Evolutionary conservation across 805 yeast genomes (phyloP), one percentile per base, ranked within the genome.

Genomic region (Barnettozyma wickerhamii): DNA sequence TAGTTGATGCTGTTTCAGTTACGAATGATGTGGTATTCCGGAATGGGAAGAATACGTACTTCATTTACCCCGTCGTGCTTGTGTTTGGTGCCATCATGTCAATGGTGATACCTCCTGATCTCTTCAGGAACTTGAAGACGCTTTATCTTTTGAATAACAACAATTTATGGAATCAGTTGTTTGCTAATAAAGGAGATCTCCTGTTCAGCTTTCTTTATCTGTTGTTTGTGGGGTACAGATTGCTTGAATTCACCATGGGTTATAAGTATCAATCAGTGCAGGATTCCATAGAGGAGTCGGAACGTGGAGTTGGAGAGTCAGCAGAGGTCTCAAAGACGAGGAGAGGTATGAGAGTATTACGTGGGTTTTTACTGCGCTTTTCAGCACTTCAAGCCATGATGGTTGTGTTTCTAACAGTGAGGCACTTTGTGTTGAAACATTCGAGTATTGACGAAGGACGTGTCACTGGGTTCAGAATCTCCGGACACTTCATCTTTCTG

Each of bases 151-250:
- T 51, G 30, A 36, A 46, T 6, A 47, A 50, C 9, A n/a, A 27
- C 4, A 50, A 46, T 27, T 6, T 42, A 4, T 29, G 50, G 27
- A 52, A 53, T 35, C 12, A 30, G 7, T 3, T 52, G 6, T 51
- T 51, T 39, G 55, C 50, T 2, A 41, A 50, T 9, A 40, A 50
- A 32, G 52, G 53, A 1, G 45, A 45, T 31, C 19, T 32, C 2
- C 18, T 50, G 7, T 50, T 40, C 33, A 41, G 43, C 4, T 27
- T 38, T 2, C 15, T 49, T 2, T 52, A 40, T 26, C 12, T 44
- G 1, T n/a, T 47, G 33, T 21, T 42, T 9, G 18, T 41, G n/a
- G 9, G 29, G 7, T 30, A 31, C 27, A 40, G 18, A 10, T 18
- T 40, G 7, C 26, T 40, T 7, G 43, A 35, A 24, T 26, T 35